Percentiles rank a stretch among this genome's conserved stretches.
phyloP scores from a whole-genome alignment of 345 rosid genomes.

The Raphanus raphanistrum region DNA sequence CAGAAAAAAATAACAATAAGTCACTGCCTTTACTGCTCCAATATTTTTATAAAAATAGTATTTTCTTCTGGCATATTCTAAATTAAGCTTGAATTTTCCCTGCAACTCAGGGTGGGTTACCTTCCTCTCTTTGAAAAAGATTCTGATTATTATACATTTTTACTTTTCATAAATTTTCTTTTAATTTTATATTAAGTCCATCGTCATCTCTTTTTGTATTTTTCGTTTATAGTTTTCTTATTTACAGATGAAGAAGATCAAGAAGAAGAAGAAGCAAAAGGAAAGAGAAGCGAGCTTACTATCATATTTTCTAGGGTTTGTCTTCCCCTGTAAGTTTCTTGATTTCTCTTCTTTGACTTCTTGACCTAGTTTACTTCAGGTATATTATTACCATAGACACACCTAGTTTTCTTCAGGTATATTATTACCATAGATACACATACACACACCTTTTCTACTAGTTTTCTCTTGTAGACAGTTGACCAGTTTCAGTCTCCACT shows the following conservation, averaged over 20 bases:
- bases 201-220: conserved; percentile 41
- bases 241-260: conserved; percentile 42
- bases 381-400: background rate
- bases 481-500: background rate
- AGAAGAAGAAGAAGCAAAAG: background rate
- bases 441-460: background rate
- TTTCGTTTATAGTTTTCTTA: conserved; percentile 25
- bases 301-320: conserved; percentile 25
- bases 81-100: conserved; percentile 33
- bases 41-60: background rate
- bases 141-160: conserved; percentile 1
- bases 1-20: background rate
- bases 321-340: conserved; percentile 39
- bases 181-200: conserved; percentile 19
- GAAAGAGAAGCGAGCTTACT: conserved; percentile 23
- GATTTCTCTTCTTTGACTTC: conserved; percentile 23
- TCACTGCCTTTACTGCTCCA: conserved; percentile 17
- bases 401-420: too few relatives aligned
- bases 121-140: conserved; percentile 21
- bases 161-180: background rate
- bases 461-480: conserved; percentile 2
- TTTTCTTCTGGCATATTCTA: conserved; percentile 5
- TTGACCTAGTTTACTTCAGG: conserved; percentile 5
- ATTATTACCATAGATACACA: background rate
- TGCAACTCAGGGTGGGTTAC: conserved; percentile 24